Percentiles rank a stretch among this genome's conserved stretches.
phyloP scores from a whole-genome alignment of 495 filamentous ascomycete species.

The Bacidia rubella region DNA sequence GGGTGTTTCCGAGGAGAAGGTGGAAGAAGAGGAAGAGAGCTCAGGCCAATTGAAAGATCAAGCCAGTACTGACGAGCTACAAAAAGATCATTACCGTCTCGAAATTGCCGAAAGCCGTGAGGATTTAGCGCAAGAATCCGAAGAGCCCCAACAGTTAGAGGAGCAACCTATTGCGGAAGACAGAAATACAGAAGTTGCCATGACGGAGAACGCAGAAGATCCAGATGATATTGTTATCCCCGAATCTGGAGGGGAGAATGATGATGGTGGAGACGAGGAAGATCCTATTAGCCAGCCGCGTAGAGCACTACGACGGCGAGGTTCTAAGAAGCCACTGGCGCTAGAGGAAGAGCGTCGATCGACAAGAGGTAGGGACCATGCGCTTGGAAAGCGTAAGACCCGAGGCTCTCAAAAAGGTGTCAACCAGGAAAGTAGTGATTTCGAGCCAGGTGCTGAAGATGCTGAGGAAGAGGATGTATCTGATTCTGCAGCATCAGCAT shows the following conservation, averaged over 20 bases:
- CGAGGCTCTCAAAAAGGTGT: constrained; percentile 38
- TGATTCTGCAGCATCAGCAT: constrained; percentile 32
- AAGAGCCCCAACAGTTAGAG: constrained; percentile 19
- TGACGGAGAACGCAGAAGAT: constrained; percentile 30
- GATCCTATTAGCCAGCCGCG: constrained; percentile 40
- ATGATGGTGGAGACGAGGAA: constrained; percentile 49
- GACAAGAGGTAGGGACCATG: constrained; percentile 1
- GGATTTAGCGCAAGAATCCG: constrained; percentile 26
- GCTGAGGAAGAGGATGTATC: constrained; percentile 51
- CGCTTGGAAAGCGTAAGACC: constrained; percentile 29
- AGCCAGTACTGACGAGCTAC: constrained; percentile 24
- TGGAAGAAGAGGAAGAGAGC: constrained; percentile 46
- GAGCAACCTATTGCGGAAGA: constrained; percentile 29
- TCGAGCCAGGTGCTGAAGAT: constrained; percentile 61
- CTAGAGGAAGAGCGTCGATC: constrained; percentile 17
- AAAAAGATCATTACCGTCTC: constrained; percentile 17
- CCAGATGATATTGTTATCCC: constrained; percentile 37
- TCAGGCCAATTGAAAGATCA: constrained; percentile 23
- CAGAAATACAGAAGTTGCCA: constrained; percentile 19
- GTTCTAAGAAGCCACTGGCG: constrained; percentile 25
- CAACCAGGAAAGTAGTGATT: constrained; percentile 69
- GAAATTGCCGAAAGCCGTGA: constrained; percentile 18
- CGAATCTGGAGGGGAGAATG: constrained; percentile 36
- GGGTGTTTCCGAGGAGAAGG: constrained; percentile 35
- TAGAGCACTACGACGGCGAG: constrained; percentile 36